Conservation (phyloP, 2,329 filamentous ascomycete species). For the Alternaria dauci region DNA sequence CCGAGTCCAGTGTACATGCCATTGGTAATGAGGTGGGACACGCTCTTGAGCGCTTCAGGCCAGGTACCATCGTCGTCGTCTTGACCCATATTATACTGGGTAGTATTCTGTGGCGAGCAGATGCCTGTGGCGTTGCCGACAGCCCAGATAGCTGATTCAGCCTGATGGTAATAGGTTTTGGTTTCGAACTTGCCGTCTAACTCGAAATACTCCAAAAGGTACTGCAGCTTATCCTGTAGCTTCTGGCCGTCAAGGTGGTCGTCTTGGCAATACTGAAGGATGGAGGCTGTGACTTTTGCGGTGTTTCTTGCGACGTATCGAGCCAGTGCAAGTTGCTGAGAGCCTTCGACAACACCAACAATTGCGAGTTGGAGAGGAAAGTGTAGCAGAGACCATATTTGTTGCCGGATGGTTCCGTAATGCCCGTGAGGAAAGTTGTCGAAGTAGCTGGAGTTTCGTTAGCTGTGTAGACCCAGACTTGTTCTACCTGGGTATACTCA, state of each 20-base stretch:
- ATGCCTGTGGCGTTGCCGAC: constrained; percentile 47
- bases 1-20: constrained; percentile 46
- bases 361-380: constrained; percentile 71
- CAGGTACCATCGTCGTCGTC: constrained; percentile 15
- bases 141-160: constrained; percentile 22
- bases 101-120: constrained; percentile 35
- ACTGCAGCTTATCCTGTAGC: constrained; percentile 38
- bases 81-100: constrained; percentile 16
- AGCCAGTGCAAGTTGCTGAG: constrained; percentile 64
- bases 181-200: constrained; percentile 46
- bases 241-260: constrained; percentile 43
- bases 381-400: constrained; percentile 66
- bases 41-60: constrained; percentile 30
- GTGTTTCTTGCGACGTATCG: constrained; percentile 57
- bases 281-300: constrained; percentile 50
- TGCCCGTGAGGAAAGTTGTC: constrained; percentile 62
- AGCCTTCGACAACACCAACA: constrained; percentile 70
- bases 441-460: constrained; percentile 55
- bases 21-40: constrained; percentile 36
- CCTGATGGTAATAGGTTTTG: constrained; percentile 18
- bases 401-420: constrained; percentile 65
- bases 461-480: background rate
- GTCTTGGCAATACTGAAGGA: constrained; percentile 48
- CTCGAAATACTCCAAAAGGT: constrained; percentile 38
- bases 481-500: constrained; percentile 1